A percentile compares a stretch with the other conserved stretches of the same genome.
phyloP scores from a whole-genome alignment of 441 rosid species.

The Codiaeum variegatum region DNA sequence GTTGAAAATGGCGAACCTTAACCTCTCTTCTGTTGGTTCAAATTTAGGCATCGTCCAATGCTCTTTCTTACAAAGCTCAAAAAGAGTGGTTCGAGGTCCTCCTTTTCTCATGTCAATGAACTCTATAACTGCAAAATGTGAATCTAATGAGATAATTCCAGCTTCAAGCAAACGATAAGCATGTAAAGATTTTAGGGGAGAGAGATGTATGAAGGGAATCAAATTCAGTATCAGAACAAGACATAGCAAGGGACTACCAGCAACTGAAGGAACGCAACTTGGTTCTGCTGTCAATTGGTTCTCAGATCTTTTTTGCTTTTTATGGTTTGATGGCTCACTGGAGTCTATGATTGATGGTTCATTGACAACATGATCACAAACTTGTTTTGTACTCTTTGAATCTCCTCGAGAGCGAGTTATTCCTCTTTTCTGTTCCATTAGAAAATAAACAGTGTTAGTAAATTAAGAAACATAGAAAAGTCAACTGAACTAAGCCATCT shows the following conservation, averaged over 20 bases:
- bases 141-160: background rate
- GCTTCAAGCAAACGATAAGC: slow-evolving; percentile 1
- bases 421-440: slow-evolving; percentile 50
- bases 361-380: slow-evolving; percentile 12
- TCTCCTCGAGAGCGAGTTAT: slow-evolving; percentile 35
- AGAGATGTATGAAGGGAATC: background rate
- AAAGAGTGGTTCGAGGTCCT: slow-evolving; percentile 64
- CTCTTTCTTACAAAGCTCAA: slow-evolving; percentile 58
- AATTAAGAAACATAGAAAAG: background rate
- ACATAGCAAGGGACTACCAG: slow-evolving; percentile 10
- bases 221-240: background rate
- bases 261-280: slow-evolving; percentile 13
- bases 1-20: slow-evolving; percentile 33
- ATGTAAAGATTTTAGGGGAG: background rate
- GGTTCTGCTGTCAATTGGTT: slow-evolving; percentile 26
- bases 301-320: slow-evolving; percentile 31
- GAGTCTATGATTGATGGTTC: slow-evolving; percentile 20
- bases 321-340: slow-evolving; percentile 12
- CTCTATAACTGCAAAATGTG: slow-evolving; percentile 32
- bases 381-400: slow-evolving; percentile 36
- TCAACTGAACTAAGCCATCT: background rate
- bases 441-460: slow-evolving; percentile 4
- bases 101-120: slow-evolving; percentile 68
- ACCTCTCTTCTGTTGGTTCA: slow-evolving; percentile 46
- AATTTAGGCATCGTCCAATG: slow-evolving; percentile 76